Evolutionary conservation across 2,329 filamentous ascomycete genomes (phyloP).

Genomic region (Pseudopyricularia cyperi): DNA sequence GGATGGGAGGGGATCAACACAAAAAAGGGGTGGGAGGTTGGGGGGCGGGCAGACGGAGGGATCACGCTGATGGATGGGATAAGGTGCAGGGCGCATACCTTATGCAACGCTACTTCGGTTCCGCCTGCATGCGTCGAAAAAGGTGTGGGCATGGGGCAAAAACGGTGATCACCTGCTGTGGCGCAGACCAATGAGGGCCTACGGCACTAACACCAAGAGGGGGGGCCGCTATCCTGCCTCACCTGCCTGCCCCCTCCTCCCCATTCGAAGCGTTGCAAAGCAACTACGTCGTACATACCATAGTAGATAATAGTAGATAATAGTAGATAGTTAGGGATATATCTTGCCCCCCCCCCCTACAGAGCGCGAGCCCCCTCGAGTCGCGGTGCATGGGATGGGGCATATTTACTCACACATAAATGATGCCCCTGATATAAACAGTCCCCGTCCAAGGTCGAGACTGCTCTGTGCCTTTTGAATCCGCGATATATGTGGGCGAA

Average conservation of each 20-base stretch:
- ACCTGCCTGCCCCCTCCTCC: too few relatives aligned
- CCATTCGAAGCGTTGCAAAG: too few relatives aligned
- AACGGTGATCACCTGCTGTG: constrained; percentile 1
- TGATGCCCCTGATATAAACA: background rate
- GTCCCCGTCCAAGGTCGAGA: background rate
- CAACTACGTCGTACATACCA: too few relatives aligned
- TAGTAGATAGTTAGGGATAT: too few relatives aligned
- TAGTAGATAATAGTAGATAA: too few relatives aligned
- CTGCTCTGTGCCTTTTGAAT: background rate
- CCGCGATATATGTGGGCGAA: background rate
- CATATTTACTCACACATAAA: background rate
- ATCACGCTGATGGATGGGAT: background rate
- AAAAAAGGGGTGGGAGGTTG: background rate
- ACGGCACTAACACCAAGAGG: background rate
- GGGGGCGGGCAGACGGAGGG: background rate
- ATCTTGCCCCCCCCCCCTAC: too few relatives aligned
- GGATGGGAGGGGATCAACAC: background rate
- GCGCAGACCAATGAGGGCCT: constrained; percentile 1
- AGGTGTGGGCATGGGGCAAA: too few relatives aligned
- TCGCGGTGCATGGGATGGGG: background rate
- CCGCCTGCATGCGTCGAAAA: background rate
- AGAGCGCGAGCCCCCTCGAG: too few relatives aligned
- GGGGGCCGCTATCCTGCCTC: background rate
- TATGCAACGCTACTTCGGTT: background rate
- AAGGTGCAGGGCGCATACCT: background rate